Conservation (phyloP, 768 basidiomycete species). For the Pleurotus djamor region DNA sequence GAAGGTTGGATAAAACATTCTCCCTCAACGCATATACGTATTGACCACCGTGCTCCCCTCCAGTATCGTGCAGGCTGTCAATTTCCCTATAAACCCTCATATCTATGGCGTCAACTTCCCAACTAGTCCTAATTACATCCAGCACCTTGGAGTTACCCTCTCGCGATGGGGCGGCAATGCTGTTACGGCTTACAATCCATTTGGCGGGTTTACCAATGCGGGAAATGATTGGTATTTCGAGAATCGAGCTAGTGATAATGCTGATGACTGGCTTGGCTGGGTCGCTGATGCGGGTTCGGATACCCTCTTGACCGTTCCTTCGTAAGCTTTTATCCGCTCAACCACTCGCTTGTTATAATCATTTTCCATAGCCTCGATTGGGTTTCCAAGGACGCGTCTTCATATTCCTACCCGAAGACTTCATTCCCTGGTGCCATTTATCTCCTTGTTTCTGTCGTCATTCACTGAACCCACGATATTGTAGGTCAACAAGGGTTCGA, state of each 20-base stretch:
- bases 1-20: conserved; percentile 22
- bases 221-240: conserved; percentile 58
- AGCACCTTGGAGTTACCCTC: conserved; percentile 47
- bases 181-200: conserved; percentile 53
- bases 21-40: no score
- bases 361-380: conserved; percentile 47
- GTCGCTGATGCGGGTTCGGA: conserved; percentile 43
- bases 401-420: conserved; percentile 46
- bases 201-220: conserved; percentile 51
- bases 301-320: conserved; percentile 44
- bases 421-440: conserved; percentile 37
- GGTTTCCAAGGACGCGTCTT: conserved; percentile 51
- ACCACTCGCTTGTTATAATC: background rate
- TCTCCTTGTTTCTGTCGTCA: background rate
- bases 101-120: conserved; percentile 60
- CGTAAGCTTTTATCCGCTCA: conserved; percentile 27
- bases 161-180: conserved; percentile 56
- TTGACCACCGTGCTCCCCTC: no score
- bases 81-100: conserved; percentile 38
- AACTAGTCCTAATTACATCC: conserved; percentile 39
- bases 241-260: conserved; percentile 38
- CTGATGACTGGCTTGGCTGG: conserved; percentile 50
- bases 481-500: conserved; percentile 42
- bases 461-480: background rate
- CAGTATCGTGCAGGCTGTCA: conserved; percentile 31